Percentiles rank a stretch among this genome's conserved stretches.
Evolutionary conservation across 495 filamentous ascomycete species (phyloP).

Genomic region (Letharia columbiana): DNA sequence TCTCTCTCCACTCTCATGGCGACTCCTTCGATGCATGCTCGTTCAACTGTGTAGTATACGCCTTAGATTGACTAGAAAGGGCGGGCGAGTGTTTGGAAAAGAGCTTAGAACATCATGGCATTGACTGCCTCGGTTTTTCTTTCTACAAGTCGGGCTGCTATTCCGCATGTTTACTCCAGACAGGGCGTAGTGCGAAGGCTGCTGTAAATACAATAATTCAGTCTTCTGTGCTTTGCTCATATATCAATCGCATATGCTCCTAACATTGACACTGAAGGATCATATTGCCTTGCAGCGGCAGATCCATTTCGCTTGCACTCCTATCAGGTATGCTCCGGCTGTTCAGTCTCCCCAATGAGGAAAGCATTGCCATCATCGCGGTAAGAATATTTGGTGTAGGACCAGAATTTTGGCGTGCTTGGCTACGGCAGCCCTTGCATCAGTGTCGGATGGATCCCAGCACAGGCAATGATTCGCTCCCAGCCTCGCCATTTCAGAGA

Average conservation of each 20-base stretch:
- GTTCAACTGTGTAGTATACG: conserved; percentile 11
- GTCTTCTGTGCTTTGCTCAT: neutral
- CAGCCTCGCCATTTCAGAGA: conserved; percentile 23
- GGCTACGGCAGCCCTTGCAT: conserved; percentile 11
- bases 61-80: conserved; percentile 15
- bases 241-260: neutral
- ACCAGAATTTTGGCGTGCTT: neutral
- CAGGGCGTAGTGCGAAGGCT: neutral
- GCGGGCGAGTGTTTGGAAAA: neutral
- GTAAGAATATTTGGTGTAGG: conserved; percentile 10
- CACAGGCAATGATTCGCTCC: conserved; percentile 16
- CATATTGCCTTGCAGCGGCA: no score
- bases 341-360: no score
- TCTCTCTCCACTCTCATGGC: conserved; percentile 17
- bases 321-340: no score
- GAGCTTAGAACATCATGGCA: conserved; percentile 5
- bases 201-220: conserved; percentile 14
- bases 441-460: conserved; percentile 3
- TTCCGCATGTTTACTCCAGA: neutral
- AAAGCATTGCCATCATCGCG: neutral
- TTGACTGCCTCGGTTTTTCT: neutral
- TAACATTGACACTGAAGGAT: no score
- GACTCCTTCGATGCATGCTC: conserved; percentile 1
- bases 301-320: no score
- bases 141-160: neutral